Percentiles rank a stretch among this genome's conserved stretches.
phyloP scores from a whole-genome alignment of 2,329 filamentous ascomycete genomes.

The Penicillium oxalicum region DNA sequence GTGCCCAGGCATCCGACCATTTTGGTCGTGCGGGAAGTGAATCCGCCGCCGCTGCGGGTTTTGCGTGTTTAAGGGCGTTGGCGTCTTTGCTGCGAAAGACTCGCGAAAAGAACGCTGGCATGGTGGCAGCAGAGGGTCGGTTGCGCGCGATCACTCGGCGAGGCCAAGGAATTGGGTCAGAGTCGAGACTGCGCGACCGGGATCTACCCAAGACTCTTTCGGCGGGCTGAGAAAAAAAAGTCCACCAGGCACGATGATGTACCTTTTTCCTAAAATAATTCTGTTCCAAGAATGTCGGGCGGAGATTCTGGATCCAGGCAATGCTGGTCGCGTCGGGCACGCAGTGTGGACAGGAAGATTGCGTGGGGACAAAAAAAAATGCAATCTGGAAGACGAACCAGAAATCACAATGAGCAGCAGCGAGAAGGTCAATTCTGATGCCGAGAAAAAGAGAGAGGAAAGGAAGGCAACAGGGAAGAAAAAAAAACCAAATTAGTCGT shows the following conservation, averaged over 20 bases:
- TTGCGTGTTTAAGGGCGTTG: constrained; percentile 55
- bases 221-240: neutral
- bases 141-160: neutral
- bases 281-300: too few relatives aligned
- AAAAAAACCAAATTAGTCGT: neutral
- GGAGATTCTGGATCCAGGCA: too few relatives aligned
- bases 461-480: neutral
- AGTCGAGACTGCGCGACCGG: neutral
- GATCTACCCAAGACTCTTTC: neutral
- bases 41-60: constrained; percentile 46
- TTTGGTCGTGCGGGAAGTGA: constrained; percentile 61
- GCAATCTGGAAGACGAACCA: too few relatives aligned
- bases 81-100: constrained; percentile 71
- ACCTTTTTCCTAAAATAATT: too few relatives aligned
- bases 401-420: too few relatives aligned
- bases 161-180: neutral
- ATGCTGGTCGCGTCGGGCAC: too few relatives aligned
- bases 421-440: constrained; percentile 3
- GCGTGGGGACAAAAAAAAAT: too few relatives aligned
- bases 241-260: too few relatives aligned
- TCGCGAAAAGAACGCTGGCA: constrained; percentile 53
- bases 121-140: constrained; percentile 22
- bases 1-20: constrained; percentile 84
- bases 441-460: neutral
- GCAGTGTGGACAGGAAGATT: too few relatives aligned